phyloP scores from a whole-genome alignment of 257 asterid genomes.

The Solanum chaucha region DNA sequence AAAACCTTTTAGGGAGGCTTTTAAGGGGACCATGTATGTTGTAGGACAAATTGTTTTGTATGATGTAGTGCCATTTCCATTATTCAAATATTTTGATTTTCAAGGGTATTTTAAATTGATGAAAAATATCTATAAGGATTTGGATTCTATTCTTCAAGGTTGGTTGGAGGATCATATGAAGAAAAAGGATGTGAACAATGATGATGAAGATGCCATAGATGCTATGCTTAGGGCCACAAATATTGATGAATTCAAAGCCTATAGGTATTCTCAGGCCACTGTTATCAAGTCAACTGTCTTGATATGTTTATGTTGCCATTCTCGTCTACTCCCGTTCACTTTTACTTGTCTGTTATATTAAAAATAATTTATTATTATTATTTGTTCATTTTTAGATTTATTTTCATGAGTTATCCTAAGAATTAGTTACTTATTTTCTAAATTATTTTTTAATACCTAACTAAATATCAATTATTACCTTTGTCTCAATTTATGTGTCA shows the following conservation, averaged over 20 bases:
- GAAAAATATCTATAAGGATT: conserved; percentile 25
- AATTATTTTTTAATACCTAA: too few species aligned
- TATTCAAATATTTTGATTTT: conserved; percentile 35
- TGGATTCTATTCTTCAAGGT: conserved; percentile 12
- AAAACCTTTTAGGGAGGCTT: conserved; percentile 4
- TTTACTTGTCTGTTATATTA: neutral
- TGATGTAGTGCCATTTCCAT: conserved; percentile 25
- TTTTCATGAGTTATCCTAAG: neutral
- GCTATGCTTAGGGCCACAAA: conserved; percentile 35
- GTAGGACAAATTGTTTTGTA: conserved; percentile 21
- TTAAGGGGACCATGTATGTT: conserved; percentile 24
- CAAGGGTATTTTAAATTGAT: conserved; percentile 28
- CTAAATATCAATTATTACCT: too few species aligned
- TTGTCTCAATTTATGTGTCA: too few species aligned
- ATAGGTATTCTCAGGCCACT: neutral
- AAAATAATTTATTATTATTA: neutral
- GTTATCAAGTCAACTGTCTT: neutral
- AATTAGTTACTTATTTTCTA: too few species aligned
- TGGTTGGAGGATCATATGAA: conserved; percentile 35
- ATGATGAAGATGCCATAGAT: conserved; percentile 38
- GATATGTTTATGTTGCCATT: conserved; percentile 12
- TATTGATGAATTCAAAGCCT: conserved; percentile 4
- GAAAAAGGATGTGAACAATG: neutral
- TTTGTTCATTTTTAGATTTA: neutral
- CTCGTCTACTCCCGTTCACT: neutral